phyloP scores from a whole-genome alignment of 345 rosid species.

The Mallotus nudiflorus region DNA sequence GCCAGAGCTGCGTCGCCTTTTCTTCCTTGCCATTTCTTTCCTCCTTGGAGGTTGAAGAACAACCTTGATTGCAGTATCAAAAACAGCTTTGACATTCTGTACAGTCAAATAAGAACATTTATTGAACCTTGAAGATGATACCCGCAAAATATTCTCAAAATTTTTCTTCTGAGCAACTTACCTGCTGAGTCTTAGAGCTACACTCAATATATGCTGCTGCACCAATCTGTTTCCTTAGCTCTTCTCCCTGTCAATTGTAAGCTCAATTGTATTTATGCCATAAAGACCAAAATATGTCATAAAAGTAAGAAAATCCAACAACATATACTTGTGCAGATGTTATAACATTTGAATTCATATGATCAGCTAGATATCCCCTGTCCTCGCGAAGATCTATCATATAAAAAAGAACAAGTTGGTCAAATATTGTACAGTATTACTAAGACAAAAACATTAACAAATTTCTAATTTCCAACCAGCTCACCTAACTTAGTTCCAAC shows the following conservation, averaged over 20 bases:
- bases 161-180: constrained; percentile 22
- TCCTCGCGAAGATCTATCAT: constrained; percentile 83
- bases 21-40: constrained; percentile 67
- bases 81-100: constrained; percentile 93
- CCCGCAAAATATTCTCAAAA: not conserved
- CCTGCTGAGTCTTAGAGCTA: constrained; percentile 98
- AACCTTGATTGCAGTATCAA: constrained; percentile 92
- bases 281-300: not conserved
- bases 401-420: not conserved
- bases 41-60: constrained; percentile 96
- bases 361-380: constrained; percentile 68
- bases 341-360: constrained; percentile 59
- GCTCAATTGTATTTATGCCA: constrained; percentile 2
- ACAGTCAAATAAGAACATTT: constrained; percentile 1
- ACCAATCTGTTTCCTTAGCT: constrained; percentile 88
- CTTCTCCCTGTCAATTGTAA: constrained; percentile 67
- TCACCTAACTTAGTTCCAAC: constrained; percentile 95
- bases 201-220: constrained; percentile 97
- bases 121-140: not conserved
- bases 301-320: not conserved
- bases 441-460: not conserved
- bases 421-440: not conserved
- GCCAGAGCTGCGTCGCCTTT: constrained; percentile 64
- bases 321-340: constrained; percentile 67
- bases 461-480: constrained; percentile 2